Base-by-base conservation (phyloP, 1,139 yeast species). In the Protomyces inundatus region DNA sequence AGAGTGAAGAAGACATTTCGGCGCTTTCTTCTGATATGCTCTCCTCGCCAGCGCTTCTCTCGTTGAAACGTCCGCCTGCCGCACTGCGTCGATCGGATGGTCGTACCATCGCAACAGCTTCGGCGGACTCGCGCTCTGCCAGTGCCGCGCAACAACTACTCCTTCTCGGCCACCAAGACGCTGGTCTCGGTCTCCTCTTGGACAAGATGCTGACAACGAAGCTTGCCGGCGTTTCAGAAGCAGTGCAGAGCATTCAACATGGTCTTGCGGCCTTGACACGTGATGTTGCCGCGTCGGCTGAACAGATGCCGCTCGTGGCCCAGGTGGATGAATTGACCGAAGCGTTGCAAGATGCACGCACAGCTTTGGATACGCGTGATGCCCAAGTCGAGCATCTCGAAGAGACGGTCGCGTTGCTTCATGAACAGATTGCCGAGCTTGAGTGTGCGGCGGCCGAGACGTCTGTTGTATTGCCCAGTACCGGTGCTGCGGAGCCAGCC, bases 191-290 rank as follows among this genome's bases (percentile, higher is more conserved):
- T 4, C 45, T 58, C 14, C 48, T 58, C 52, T 56, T 58, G 4
- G 62, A 58, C 32, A 55, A 55, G 23, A 58, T 58, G 62, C 56
- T 58, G 12, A 51, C 62, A 3, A 50, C 62, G 4, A 58, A 58
- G 32, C 45, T 58, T 4, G 55, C 62, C 12, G 52, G 35, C 14
- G 62, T 58, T 34, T 40, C 56, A 5, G 62, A 58, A n/a, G 35
- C 54, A 23, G 42, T 58, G 16, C 45, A 50, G 33, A 23, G 33
- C 34, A 16, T 58, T 16, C 62, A 52, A 33, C 34, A 48, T 9
- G 35, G 53, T 35, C 39, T 58, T 10, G 40, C 36, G 9, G 10
- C 55, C n/a, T 33, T 58, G 14, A 45, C 37, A 3, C 52, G 33
- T 6, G 52, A 58, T 7, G 36, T 58, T 14, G 37, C 36, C 23